Evolutionary conservation across 108 stramenopile genomes (phyloP).

Genomic region (Cyclotella sp.): DNA sequence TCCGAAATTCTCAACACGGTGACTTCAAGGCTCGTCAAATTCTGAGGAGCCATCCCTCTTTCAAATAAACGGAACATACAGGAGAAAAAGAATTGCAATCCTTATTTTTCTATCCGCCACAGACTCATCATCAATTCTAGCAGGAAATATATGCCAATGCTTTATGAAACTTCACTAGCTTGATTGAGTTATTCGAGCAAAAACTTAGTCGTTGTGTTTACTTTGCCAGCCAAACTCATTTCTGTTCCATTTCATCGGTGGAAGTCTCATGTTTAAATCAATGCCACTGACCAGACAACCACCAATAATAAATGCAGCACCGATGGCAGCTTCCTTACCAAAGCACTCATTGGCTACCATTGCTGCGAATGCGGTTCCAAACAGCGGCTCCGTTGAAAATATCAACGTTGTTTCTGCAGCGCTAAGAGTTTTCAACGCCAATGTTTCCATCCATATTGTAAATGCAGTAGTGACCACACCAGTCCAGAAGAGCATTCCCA

Average conservation of each 20-base stretch:
- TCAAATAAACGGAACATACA: no score
- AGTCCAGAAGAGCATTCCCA: conserved; percentile 85
- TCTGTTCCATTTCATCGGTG: not conserved
- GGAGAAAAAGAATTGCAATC: no score
- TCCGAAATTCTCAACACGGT: no score
- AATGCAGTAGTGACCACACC: conserved; percentile 90
- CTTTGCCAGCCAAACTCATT: not conserved
- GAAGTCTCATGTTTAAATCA: conserved; percentile 19
- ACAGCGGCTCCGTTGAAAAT: conserved; percentile 91
- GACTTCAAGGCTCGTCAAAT: no score
- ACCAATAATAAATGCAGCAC: conserved; percentile 64
- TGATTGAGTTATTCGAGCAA: not conserved
- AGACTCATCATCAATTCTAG: not conserved
- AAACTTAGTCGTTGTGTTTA: not conserved
- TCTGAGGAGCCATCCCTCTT: no score
- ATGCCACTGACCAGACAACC: conserved; percentile 73
- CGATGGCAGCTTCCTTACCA: conserved; percentile 64
- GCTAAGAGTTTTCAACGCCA: conserved; percentile 83
- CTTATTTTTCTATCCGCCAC: no score
- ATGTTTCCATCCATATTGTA: conserved; percentile 89
- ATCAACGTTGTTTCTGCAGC: conserved; percentile 93
- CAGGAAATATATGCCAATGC: not conserved
- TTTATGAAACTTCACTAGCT: not conserved
- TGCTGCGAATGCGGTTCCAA: conserved; percentile 85
- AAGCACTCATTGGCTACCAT: conserved; percentile 82